Evolutionary conservation across 164 flowering plant genomes (phyloP).

Genomic region (Brasenia schreberi): DNA sequence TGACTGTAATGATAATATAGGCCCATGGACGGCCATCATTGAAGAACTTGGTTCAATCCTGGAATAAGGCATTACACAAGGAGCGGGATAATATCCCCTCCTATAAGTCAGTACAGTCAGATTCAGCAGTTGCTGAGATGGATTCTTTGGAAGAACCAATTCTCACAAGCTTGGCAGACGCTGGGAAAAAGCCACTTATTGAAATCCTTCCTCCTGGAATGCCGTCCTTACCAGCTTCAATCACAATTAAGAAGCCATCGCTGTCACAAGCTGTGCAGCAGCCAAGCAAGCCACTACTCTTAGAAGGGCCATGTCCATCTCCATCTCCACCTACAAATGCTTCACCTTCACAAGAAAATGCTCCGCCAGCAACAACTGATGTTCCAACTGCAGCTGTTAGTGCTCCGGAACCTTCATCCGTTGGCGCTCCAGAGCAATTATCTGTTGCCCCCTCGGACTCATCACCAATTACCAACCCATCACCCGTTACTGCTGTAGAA

Average conservation of each 20-base stretch:
- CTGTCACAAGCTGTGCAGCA: constrained; percentile 27
- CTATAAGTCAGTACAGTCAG: constrained; percentile 39
- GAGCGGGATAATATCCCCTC: constrained; percentile 66
- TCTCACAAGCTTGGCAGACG: constrained; percentile 77
- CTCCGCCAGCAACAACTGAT: background rate
- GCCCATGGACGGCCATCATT: constrained; percentile 94
- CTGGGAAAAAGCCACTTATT: constrained; percentile 78
- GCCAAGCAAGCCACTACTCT: constrained; percentile 44
- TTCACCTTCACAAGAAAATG: background rate
- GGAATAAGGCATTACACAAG: constrained; percentile 82
- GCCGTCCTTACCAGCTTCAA: constrained; percentile 46
- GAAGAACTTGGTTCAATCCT: constrained; percentile 70
- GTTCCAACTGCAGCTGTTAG: background rate
- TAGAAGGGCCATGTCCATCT: constrained; percentile 55
- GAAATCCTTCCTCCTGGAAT: constrained; percentile 97
- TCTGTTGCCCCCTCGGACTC: background rate
- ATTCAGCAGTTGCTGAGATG: constrained; percentile 72
- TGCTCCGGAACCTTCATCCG: background rate
- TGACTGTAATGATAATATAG: constrained; percentile 17
- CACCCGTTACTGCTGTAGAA: background rate
- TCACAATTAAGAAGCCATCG: constrained; percentile 42
- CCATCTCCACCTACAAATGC: constrained; percentile 5
- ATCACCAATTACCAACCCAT: background rate
- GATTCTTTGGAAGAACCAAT: constrained; percentile 90
- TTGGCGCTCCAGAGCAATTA: background rate